Conservation (phyloP, 805 yeast species). For the Scheffersomyces coipomensis region DNA sequence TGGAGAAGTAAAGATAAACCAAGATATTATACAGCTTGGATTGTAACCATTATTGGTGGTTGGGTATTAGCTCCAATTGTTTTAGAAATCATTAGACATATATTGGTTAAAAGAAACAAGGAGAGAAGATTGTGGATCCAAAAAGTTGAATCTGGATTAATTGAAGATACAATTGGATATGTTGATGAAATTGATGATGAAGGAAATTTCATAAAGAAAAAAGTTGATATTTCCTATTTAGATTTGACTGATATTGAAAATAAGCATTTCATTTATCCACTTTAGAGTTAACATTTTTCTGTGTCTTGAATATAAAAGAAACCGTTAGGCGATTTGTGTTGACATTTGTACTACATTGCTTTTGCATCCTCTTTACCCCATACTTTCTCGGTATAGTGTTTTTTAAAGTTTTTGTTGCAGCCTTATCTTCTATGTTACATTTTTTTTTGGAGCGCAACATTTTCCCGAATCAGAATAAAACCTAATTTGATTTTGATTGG, state of each 20-base stretch:
- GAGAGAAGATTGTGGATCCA: constrained; percentile 22
- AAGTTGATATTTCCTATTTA: constrained; percentile 9
- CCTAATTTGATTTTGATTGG: no score
- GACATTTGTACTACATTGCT: no score
- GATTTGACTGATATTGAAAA: constrained; percentile 11
- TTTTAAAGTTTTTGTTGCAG: no score
- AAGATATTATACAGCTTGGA: constrained; percentile 36
- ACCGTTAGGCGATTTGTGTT: no score
- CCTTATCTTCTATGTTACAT: no score
- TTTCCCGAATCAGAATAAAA: no score
- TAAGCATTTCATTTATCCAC: constrained; percentile 9
- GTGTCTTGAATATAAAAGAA: no score
- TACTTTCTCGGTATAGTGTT: no score
- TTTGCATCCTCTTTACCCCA: no score
- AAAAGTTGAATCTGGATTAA: constrained; percentile 3
- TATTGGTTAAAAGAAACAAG: constrained; percentile 45
- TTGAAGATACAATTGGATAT: constrained; percentile 4
- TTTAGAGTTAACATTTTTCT: no score
- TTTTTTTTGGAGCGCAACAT: no score
- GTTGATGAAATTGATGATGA: constrained; percentile 6
- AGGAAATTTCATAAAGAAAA: constrained; percentile 5
- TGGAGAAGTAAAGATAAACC: constrained; percentile 52
- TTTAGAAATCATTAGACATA: constrained; percentile 41
- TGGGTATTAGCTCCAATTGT: constrained; percentile 46
- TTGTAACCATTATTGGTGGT: constrained; percentile 54